phyloP scores from a whole-genome alignment of 805 yeast species.

The Priceomyces carsonii region DNA sequence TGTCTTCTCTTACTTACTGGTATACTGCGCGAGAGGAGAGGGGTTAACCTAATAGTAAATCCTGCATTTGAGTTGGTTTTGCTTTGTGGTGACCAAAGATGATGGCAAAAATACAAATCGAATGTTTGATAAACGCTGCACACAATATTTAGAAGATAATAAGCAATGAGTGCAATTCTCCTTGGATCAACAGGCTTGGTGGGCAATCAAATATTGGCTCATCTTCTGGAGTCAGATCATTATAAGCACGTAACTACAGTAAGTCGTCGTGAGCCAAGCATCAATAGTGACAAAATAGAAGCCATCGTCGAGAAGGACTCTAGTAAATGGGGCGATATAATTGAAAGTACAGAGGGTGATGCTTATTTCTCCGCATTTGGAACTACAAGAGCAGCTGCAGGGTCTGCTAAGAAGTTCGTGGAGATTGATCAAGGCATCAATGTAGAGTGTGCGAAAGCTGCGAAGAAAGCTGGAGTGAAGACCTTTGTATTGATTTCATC shows the following conservation, averaged over 20 bases:
- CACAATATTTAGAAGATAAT: no score
- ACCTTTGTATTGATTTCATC: constrained; percentile 71
- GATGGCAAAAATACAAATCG: no score
- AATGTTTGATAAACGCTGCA: no score
- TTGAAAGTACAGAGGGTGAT: constrained; percentile 30
- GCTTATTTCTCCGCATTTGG: constrained; percentile 69
- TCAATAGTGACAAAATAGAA: constrained; percentile 31
- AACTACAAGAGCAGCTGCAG: constrained; percentile 73
- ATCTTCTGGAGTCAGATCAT: constrained; percentile 36
- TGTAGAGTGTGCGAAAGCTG: constrained; percentile 66
- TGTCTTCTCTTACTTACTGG: no score
- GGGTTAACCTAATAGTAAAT: no score
- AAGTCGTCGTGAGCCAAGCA: constrained; percentile 47
- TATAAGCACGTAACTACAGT: constrained; percentile 48
- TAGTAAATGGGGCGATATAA: constrained; percentile 49
- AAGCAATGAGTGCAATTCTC: constrained; percentile 15
- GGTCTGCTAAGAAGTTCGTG: constrained; percentile 67
- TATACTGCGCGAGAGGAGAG: no score
- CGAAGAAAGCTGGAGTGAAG: constrained; percentile 65
- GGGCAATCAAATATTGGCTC: constrained; percentile 58
- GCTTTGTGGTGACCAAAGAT: no score
- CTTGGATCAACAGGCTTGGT: constrained; percentile 82
- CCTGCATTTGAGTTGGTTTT: no score
- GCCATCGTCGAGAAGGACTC: constrained; percentile 47
- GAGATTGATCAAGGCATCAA: constrained; percentile 77